Conservation (phyloP, 1,284 basidiomycete species). For the Ganoderma sinense region DNA sequence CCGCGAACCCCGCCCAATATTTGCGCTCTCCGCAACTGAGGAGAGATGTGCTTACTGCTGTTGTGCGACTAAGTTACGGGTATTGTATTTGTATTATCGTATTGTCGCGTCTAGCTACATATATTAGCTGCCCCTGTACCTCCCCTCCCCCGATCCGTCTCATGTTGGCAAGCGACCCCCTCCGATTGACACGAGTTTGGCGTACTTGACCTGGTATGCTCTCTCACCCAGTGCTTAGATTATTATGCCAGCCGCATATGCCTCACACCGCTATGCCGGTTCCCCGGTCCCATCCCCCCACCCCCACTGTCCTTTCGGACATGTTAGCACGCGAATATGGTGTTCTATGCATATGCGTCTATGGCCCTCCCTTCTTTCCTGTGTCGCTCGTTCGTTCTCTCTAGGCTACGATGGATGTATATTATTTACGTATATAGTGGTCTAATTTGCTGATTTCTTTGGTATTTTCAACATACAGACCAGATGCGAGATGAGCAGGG, state of each 20-base stretch:
- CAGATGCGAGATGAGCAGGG: neutral
- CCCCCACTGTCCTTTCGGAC: neutral
- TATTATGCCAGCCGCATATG: slow-evolving; percentile 21
- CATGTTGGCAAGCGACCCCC: neutral
- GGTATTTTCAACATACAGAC: too few relatives aligned
- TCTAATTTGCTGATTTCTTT: neutral
- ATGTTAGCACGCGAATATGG: slow-evolving; percentile 9
- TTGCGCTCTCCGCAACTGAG: slow-evolving; percentile 3
- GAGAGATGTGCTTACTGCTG: slow-evolving; percentile 13
- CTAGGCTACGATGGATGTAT: slow-evolving; percentile 1
- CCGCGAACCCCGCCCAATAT: neutral
- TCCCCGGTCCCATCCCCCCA: neutral
- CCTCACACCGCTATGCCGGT: neutral
- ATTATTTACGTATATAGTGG: neutral
- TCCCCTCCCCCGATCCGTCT: neutral
- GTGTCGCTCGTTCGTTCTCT: neutral
- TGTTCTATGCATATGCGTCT: slow-evolving; percentile 19
- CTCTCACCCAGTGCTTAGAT: neutral
- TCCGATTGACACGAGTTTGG: neutral
- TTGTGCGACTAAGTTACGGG: slow-evolving; percentile 33
- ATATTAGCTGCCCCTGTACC: neutral
- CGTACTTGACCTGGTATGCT: neutral
- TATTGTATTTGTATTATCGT: slow-evolving; percentile 28
- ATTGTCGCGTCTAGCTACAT: neutral
- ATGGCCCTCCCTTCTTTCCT: slow-evolving; percentile 7